Evolutionary conservation across 2,329 filamentous ascomycete species (phyloP), one percentile per base, ranked within the genome.

Genomic region (Trichoderma citrinoviride): DNA sequence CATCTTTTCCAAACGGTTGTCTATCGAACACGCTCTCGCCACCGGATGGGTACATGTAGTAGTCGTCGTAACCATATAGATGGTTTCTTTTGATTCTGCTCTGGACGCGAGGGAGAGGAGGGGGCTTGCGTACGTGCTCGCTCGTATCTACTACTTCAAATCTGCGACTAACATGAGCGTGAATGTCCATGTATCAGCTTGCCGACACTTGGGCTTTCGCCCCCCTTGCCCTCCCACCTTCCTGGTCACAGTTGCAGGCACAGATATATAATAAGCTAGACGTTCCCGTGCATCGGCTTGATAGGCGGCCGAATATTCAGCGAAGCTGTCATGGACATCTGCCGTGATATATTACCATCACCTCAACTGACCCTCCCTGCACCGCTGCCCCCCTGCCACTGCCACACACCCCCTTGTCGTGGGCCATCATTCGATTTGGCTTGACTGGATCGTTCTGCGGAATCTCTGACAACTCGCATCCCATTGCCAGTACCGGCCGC

Each of bases 331-430:
- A 15, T 43, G 21, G 25, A 64, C 27, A 49, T 64, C 52, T 64
- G 61, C 49, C 47, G 58, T 62, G 58, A 54, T 54, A 62, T 54
- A 62, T 62, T 44, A 54, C 40, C 49, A 37, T 37, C 49, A 44
- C 25, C 49, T 53, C 49, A 21, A 53, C 47, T 44, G 40, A 53
- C 47, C 58, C 58, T 61, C 40, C 37, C 29, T 33, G 58, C 33
- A 37, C 33, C 14, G 33, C 33, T 37, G 3, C 2, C 37, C 52
- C 27, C 21, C 19, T 17, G n/a, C 56, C 56, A 44, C 29, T 40
- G 12, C 46, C 57, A 27, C 46, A 37, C 10, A 37, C 47, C 43
- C 49, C 58, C 58, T 54, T 54, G 49, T 54, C 40, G 27, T 64
- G 47, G 29, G 43, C 55, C 7, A 56, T 56, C 33, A 41, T 56